Percentiles rank a stretch among this genome's conserved stretches.
phyloP scores from a whole-genome alignment of 2,329 filamentous ascomycete species.

The Trichoderma brevicompactum region DNA sequence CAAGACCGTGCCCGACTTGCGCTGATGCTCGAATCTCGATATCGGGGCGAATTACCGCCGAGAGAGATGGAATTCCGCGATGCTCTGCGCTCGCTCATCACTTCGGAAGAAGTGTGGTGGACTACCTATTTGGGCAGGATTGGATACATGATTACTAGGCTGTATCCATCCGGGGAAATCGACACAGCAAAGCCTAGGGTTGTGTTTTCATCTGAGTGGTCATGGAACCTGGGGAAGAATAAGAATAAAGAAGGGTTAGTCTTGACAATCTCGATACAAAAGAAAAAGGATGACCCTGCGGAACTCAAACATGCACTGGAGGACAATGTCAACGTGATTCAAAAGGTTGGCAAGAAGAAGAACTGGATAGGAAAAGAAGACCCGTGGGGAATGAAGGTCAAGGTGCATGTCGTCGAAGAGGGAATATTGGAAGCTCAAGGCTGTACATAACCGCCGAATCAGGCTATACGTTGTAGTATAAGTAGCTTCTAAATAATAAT shows the following conservation, averaged over 20 bases:
- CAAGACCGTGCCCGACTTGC: slow-evolving; percentile 63
- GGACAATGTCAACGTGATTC: slow-evolving; percentile 48
- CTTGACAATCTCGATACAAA: slow-evolving; percentile 49
- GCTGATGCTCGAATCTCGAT: slow-evolving; percentile 66
- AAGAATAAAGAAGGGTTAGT: slow-evolving; percentile 48
- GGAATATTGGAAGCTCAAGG: slow-evolving; percentile 34
- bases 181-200: slow-evolving; percentile 46
- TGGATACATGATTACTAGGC: slow-evolving; percentile 58
- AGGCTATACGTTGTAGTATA: background rate
- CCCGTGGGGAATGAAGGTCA: slow-evolving; percentile 47
- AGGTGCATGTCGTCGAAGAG: slow-evolving; percentile 42
- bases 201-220: slow-evolving; percentile 48
- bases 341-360: slow-evolving; percentile 65
- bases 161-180: slow-evolving; percentile 65
- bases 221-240: slow-evolving; percentile 46
- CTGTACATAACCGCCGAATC: background rate
- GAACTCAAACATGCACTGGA: slow-evolving; percentile 48
- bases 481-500: too few relatives aligned
- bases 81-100: slow-evolving; percentile 58
- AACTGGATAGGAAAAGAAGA: slow-evolving; percentile 50
- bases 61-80: slow-evolving; percentile 59
- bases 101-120: slow-evolving; percentile 65
- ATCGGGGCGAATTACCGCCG: slow-evolving; percentile 64
- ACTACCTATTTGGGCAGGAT: slow-evolving; percentile 65
- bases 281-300: slow-evolving; percentile 43